Evolutionary conservation across 2,329 filamentous ascomycete genomes (phyloP), one percentile per base, ranked within the genome.

Genomic region (Purpureocillium lavendulum): DNA sequence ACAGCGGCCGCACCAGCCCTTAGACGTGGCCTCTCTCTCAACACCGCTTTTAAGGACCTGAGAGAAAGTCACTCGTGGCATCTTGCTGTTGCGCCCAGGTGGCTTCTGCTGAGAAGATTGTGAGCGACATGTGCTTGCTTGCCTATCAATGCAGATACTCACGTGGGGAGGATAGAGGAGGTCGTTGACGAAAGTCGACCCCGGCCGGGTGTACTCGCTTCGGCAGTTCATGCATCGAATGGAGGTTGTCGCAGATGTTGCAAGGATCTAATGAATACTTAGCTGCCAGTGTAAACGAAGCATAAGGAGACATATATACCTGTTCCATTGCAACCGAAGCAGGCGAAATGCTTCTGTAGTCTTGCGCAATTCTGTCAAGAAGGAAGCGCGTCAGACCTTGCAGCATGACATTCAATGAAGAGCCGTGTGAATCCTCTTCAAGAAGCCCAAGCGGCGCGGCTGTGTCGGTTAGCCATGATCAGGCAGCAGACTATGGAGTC

Each of bases 1-100:
- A 57, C 94, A 98, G 54, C 83, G 80, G 48, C 83, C 83, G 57
- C 92, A 98, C 89, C 89, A 98, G 7, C 92, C 92, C 52, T 90
- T 80, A 33, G 85, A 88, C 35, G 86, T 87, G 10, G 85, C 84
- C 58, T 96, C 87, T 39, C 87, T 75, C 61, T 97, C 90, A 24
- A 98, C 82, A 47, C 88, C 95, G 38, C 80, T 80, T 59, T 96
- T 95, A n/a, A 98, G 67, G 35, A 96, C 80, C 54, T 92, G 85
- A 1, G 88, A 94, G 58, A 98, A 98, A 38, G 73, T 86, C 50
- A 68, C 73, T 57, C 69, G 75, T 38, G 63, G 71, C 36, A 64
- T 61, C 58, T 73, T 74, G 33, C 64, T 58, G 41, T 69, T 73
- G 39, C 75, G 63, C 15, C 57, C 55, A 7, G 65, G 59, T 4